phyloP scores from a whole-genome alignment of 495 filamentous ascomycete genomes.

The Mytilinidion resinicola region DNA sequence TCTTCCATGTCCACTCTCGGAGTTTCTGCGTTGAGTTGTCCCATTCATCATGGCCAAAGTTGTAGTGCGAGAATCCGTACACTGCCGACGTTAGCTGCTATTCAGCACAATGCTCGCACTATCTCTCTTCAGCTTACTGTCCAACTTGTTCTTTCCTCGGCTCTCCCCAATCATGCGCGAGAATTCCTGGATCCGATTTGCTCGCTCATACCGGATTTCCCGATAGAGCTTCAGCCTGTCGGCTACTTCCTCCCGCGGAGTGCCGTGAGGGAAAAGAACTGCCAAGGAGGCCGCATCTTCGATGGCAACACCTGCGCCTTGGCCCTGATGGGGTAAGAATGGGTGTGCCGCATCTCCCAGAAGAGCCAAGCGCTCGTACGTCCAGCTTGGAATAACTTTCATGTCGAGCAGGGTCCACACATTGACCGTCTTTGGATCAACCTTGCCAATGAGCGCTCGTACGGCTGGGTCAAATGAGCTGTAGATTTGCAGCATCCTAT shows the following conservation, averaged over 20 bases:
- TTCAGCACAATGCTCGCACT: neutral
- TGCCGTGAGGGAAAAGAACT: constrained; percentile 45
- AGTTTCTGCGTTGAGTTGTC: constrained; percentile 49
- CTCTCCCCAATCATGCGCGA: constrained; percentile 43
- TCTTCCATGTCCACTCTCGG: constrained; percentile 41
- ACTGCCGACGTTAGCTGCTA: constrained; percentile 31
- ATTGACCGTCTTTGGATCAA: constrained; percentile 45
- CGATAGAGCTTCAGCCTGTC: constrained; percentile 51
- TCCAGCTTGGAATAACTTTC: constrained; percentile 49
- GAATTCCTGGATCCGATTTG: constrained; percentile 51
- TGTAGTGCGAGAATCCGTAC: constrained; percentile 46
- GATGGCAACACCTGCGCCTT: constrained; percentile 35
- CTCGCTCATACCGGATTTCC: constrained; percentile 46
- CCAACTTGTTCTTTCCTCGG: constrained; percentile 31
- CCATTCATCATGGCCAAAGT: constrained; percentile 55
- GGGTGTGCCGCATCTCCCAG: constrained; percentile 61
- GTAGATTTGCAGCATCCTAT: constrained; percentile 46
- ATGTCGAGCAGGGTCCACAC: constrained; percentile 58
- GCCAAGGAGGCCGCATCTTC: constrained; percentile 56
- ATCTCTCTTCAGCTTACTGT: constrained; percentile 18
- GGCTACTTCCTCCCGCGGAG: constrained; percentile 37
- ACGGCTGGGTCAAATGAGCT: constrained; percentile 45
- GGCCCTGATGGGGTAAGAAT: constrained; percentile 45
- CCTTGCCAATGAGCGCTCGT: constrained; percentile 42
- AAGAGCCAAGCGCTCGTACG: constrained; percentile 44